These are phyloP conservation scores for Vanilla planifolia DNA, from an alignment of 106 monocot species.

Conservation along the genomic window DNA sequence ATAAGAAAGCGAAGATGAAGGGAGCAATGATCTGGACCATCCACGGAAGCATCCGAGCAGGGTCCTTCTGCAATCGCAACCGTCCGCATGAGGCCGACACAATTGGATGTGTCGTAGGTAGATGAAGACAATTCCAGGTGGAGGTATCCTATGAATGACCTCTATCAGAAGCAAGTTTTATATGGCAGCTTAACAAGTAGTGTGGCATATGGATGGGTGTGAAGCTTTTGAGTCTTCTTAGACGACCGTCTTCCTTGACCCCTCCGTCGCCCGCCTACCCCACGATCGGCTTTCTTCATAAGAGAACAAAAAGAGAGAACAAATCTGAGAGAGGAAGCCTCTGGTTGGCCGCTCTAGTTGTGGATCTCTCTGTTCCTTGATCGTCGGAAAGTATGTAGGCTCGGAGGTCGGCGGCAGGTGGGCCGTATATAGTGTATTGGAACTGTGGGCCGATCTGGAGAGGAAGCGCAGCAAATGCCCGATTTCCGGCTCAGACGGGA, in stretches of 20 bases:
- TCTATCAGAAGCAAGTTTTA: too few species aligned
- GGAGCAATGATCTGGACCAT: background rate
- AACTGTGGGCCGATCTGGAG: slow-evolving; percentile 7
- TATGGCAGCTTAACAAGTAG: too few species aligned
- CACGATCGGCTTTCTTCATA: background rate
- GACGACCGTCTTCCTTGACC: too few species aligned
- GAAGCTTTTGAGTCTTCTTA: too few species aligned
- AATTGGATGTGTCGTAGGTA: background rate
- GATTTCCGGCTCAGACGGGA: slow-evolving; percentile 28
- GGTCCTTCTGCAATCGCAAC: background rate
- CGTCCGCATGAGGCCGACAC: background rate
- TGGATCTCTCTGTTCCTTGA: background rate
- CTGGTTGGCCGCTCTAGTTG: background rate
- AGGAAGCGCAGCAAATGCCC: slow-evolving; percentile 4
- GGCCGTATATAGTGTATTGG: background rate
- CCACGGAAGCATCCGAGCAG: background rate
- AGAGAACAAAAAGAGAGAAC: slow-evolving; percentile 6
- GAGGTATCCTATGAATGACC: slow-evolving; percentile 1
- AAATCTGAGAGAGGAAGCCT: slow-evolving; percentile 2
- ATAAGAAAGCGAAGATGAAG: background rate
- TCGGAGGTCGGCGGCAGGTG: background rate
- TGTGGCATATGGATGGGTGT: too few species aligned
- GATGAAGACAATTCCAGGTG: slow-evolving; percentile 8
- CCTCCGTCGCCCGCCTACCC: too few species aligned
- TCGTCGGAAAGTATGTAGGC: slow-evolving; percentile 1